phyloP scores from a whole-genome alignment of 345 rosid species.

The Tarenaya hassleriana region DNA sequence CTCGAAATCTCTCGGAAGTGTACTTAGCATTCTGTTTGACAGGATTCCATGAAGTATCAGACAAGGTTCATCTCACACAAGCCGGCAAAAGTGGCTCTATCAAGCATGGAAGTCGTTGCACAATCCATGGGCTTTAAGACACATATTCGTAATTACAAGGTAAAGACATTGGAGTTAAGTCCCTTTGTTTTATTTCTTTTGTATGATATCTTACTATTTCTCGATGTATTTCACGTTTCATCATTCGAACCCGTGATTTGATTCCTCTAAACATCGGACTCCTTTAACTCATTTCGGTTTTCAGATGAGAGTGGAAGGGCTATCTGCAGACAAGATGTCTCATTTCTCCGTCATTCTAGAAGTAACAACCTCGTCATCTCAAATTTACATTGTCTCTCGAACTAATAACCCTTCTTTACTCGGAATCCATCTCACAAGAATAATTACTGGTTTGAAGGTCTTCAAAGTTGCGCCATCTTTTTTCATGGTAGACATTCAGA shows the following conservation, averaged over 20 bases:
- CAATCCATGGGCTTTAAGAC: slow-evolving; percentile 99
- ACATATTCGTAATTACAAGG: slow-evolving; percentile 93
- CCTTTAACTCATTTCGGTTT: not conserved
- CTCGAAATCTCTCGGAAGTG: no score
- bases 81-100: slow-evolving; percentile 82
- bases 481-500: slow-evolving; percentile 84
- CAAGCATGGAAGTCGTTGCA: slow-evolving; percentile 96
- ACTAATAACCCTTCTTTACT: not conserved
- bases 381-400: slow-evolving; percentile 5
- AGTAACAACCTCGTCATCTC: slow-evolving; percentile 30
- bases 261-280: not conserved
- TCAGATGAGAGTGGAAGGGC: slow-evolving; percentile 98
- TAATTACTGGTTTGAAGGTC: slow-evolving; percentile 37
- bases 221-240: not conserved
- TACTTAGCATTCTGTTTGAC: slow-evolving; percentile 15
- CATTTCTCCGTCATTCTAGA: slow-evolving; percentile 78
- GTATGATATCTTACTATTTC: slow-evolving; percentile 1
- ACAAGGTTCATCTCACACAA: slow-evolving; percentile 78
- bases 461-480: slow-evolving; percentile 88
- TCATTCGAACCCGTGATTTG: not conserved
- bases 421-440: not conserved
- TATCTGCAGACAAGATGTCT: slow-evolving; percentile 54
- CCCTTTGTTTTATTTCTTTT: not conserved
- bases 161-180: slow-evolving; percentile 25
- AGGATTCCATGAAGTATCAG: slow-evolving; percentile 79